A percentile compares a stretch with the other conserved stretches of the same genome.
phyloP scores from a whole-genome alignment of 1,139 yeast genomes.

The Blastobotrys aristatus region DNA sequence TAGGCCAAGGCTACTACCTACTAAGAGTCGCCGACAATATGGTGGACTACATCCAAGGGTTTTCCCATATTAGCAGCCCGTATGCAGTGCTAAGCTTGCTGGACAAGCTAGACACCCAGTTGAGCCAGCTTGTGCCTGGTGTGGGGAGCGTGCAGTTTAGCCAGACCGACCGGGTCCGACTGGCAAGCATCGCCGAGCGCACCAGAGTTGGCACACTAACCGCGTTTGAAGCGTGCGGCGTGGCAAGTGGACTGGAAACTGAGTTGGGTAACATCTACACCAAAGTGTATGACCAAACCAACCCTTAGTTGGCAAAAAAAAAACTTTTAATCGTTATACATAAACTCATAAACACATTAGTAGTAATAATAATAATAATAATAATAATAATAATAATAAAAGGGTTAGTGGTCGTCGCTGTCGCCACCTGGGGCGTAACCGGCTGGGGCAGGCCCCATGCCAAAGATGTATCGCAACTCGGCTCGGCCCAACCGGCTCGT shows the following conservation, averaged over 20 bases:
- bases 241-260: conserved; percentile 15
- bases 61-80: conserved; percentile 15
- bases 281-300: conserved; percentile 14
- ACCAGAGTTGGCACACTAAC: conserved; percentile 23
- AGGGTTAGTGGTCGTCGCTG: too few species aligned
- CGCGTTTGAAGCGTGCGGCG: conserved; percentile 9
- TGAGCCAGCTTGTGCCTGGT: conserved; percentile 21
- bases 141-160: conserved; percentile 10
- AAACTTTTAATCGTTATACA: too few species aligned
- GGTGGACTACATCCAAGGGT: conserved; percentile 45
- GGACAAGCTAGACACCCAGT: conserved; percentile 26
- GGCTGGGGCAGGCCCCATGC: background rate
- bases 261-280: conserved; percentile 22
- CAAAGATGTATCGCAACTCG: conserved; percentile 62
- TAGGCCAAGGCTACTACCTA: conserved; percentile 59
- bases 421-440: too few species aligned
- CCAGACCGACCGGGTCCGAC: conserved; percentile 28
- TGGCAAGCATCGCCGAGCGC: conserved; percentile 29
- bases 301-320: too few species aligned
- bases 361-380: too few species aligned
- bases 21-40: conserved; percentile 61
- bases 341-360: too few species aligned
- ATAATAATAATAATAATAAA: too few species aligned
- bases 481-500: conserved; percentile 61
- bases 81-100: conserved; percentile 17